Evolutionary conservation across 192 early-diverging fungal species (phyloP).

Genomic region (Neocallimastix lanati): DNA sequence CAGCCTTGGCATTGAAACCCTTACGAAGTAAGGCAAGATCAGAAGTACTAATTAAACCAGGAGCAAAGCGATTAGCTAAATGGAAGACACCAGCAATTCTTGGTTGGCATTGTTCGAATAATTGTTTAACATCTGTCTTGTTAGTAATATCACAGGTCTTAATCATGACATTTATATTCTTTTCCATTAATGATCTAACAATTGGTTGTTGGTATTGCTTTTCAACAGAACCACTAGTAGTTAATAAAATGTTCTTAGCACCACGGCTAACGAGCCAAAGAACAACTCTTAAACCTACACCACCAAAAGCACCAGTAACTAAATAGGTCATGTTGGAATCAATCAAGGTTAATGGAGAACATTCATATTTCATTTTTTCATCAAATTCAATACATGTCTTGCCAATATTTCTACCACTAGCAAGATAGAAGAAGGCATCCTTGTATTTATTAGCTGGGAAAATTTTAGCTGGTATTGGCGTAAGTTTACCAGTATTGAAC

Average conservation of each 20-base stretch:
- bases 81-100: neutral
- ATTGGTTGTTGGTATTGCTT: neutral
- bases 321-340: neutral
- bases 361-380: neutral
- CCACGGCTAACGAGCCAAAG: neutral
- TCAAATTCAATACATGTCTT: neutral
- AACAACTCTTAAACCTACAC: neutral
- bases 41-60: neutral
- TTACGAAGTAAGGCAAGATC: neutral
- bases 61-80: neutral
- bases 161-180: neutral
- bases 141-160: neutral
- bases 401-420: neutral
- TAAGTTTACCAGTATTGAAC: neutral
- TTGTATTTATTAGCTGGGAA: neutral
- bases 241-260: neutral
- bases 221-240: neutral
- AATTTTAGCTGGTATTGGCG: neutral
- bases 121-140: neutral
- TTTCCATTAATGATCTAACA: neutral
- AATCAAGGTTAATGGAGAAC: neutral
- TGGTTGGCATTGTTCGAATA: neutral
- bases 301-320: neutral
- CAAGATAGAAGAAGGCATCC: neutral
- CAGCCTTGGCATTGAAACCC: neutral